Evolutionary conservation across 75 land plant genomes (phyloP), one percentile per base, ranked within the genome.

Genomic region (Pinus albicaulis): DNA sequence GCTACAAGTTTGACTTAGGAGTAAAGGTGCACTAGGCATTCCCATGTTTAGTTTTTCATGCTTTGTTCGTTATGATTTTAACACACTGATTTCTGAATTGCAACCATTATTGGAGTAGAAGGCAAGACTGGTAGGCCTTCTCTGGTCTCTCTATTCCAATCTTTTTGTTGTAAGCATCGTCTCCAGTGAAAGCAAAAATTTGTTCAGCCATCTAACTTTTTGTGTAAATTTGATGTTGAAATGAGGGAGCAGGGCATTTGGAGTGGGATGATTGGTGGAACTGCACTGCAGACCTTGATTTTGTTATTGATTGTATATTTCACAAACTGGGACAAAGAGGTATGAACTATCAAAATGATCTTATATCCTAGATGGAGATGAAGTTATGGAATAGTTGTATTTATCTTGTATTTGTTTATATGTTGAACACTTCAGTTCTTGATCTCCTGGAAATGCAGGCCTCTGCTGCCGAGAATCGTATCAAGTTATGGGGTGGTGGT

Each of bases 311-410:
- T 85, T 1, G 74, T 82, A 13, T 23, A 72, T 22, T 62, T 56
- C 72, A 83, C 84, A 19, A 80, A 90, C 55, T 90, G 92, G 92
- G 63, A 87, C 17, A 82, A 78, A 65, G 86, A 90, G 87, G 91
- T 83, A 76, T 55, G 26, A 31, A 31, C 31, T 31, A 31, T 31
- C 2, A 57, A 57, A 16, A 22, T 74, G 8, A 55, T 71, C 34
- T 31, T 31, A 48, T 48, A 48, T 48, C 52, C 52, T 48, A 48
- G 2, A 11, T 48, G 12, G 11, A 48, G 53, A 48, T 10, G 53
- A 48, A 48, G 0, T 48, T 28, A 15, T 63, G 34, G 6, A 28
- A 31, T 14, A 17, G 3, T 14, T 63, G 5, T 24, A 24, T 24
- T 24, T 28, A 25, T 24, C 7, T 14, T 63, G 15, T 24, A 24